Percentiles rank a stretch among this genome's conserved stretches.
These are phyloP conservation scores for Ilyonectria robusta DNA, from an alignment of 2,329 filamentous ascomycete genomes.

Conservation along the genomic window DNA sequence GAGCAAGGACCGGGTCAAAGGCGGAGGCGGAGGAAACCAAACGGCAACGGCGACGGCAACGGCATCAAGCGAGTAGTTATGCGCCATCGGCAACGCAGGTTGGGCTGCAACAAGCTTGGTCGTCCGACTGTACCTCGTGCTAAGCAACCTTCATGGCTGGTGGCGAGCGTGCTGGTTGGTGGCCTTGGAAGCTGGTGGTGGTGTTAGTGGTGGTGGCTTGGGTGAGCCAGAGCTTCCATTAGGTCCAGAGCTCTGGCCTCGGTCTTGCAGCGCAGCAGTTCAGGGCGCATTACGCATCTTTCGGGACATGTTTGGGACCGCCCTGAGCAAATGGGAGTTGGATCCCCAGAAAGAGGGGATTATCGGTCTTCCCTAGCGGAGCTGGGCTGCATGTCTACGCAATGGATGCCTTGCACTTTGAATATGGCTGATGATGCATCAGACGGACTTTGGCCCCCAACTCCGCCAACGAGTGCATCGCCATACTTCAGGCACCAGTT, in stretches of 20 bases:
- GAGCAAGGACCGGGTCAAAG: constrained; percentile 1
- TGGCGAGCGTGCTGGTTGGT: constrained; percentile 32
- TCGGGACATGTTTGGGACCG: constrained; percentile 17
- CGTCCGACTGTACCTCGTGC: constrained; percentile 31
- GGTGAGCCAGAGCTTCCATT: constrained; percentile 20
- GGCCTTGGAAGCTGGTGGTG: constrained; percentile 28
- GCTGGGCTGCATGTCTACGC: constrained; percentile 18
- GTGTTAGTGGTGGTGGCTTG: constrained; percentile 24
- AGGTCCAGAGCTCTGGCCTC: constrained; percentile 18
- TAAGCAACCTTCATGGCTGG: constrained; percentile 35
- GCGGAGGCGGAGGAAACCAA: constrained; percentile 10
- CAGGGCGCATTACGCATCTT: constrained; percentile 16
- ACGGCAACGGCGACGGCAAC: constrained; percentile 18
- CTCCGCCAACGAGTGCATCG: constrained; percentile 20
- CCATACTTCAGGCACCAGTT: constrained; percentile 28
- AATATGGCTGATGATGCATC: constrained; percentile 13
- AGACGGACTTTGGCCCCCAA: constrained; percentile 21
- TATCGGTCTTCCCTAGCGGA: constrained; percentile 6
- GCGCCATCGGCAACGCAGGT: constrained; percentile 40
- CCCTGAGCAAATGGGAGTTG: constrained; percentile 18
- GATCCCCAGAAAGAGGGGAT: background rate
- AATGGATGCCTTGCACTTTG: constrained; percentile 5
- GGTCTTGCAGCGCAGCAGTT: constrained; percentile 12
- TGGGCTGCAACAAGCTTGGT: constrained; percentile 42
- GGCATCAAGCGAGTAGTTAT: constrained; percentile 33